Percentiles rank a stretch among this genome's conserved stretches.
Evolutionary conservation across 2,329 filamentous ascomycete species (phyloP).

Genomic region (Paraconiothyrium brasiliense): DNA sequence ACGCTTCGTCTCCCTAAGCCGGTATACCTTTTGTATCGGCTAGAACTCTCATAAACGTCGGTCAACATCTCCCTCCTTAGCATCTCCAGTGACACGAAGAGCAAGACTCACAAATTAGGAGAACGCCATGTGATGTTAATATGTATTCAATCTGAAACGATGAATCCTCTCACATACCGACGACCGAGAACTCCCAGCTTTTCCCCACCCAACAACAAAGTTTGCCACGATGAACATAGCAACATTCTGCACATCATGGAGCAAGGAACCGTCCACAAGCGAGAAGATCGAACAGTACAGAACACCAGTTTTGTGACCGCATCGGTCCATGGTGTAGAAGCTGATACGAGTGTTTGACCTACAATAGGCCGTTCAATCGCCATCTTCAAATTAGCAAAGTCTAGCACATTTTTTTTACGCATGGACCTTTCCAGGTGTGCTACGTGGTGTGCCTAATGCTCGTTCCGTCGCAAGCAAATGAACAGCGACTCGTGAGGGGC

Average conservation of each 20-base stretch:
- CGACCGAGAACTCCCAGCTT: conserved; percentile 42
- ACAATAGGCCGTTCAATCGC: not conserved
- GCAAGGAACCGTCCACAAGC: not conserved
- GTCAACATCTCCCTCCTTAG: not conserved
- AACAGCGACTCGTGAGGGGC: too few relatives aligned
- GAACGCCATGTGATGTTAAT: not conserved
- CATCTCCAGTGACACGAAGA: not conserved
- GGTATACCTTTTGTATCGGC: not conserved
- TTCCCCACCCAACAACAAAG: not conserved
- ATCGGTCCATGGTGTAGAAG: not conserved
- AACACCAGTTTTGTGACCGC: not conserved
- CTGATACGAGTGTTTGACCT: not conserved
- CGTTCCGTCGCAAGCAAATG: too few relatives aligned
- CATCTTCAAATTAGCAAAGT: too few relatives aligned
- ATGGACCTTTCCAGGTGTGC: too few relatives aligned
- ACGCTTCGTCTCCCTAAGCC: too few relatives aligned
- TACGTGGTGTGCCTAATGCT: too few relatives aligned
- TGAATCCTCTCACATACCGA: too few relatives aligned
- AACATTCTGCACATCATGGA: not conserved
- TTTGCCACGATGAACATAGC: conserved; percentile 16
- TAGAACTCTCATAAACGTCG: not conserved
- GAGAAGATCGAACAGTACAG: not conserved
- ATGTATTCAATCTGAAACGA: conserved; percentile 15
- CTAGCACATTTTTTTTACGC: too few relatives aligned
- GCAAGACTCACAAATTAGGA: not conserved